Conservation (phyloP, 2,329 filamentous ascomycete species). For the Colletotrichum ledebouriae region DNA sequence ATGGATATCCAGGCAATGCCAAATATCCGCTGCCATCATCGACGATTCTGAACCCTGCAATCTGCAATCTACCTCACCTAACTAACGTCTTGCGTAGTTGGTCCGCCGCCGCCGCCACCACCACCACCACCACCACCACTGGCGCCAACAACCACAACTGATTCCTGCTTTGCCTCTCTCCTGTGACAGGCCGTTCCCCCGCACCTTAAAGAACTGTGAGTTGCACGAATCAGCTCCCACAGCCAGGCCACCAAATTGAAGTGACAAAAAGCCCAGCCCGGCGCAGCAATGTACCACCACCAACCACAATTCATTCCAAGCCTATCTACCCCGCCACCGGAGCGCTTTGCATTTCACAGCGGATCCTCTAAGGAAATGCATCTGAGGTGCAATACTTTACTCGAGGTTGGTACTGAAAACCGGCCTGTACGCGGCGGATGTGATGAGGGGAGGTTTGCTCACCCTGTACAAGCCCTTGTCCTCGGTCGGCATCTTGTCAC, state of each 20-base stretch:
- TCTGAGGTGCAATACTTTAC: slow-evolving; percentile 12
- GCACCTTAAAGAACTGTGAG: slow-evolving; percentile 22
- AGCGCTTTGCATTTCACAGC: slow-evolving; percentile 28
- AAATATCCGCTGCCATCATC: slow-evolving; percentile 13
- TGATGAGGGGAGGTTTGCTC: slow-evolving; percentile 10
- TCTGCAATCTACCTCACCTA: slow-evolving; percentile 2
- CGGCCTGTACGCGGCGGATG: not conserved
- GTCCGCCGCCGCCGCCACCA: slow-evolving; percentile 10
- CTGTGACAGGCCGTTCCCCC: slow-evolving; percentile 37
- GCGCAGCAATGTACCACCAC: slow-evolving; percentile 30
- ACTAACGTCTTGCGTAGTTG: slow-evolving; percentile 2
- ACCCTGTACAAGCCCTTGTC: not conserved
- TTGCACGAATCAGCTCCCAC: slow-evolving; percentile 34
- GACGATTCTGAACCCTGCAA: slow-evolving; percentile 24
- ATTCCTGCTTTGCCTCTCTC: slow-evolving; percentile 31
- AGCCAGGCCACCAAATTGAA: slow-evolving; percentile 6
- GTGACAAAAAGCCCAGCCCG: slow-evolving; percentile 29
- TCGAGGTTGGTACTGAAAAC: slow-evolving; percentile 10
- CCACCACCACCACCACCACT: slow-evolving; percentile 1
- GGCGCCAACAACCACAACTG: slow-evolving; percentile 14
- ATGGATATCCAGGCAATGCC: slow-evolving; percentile 9
- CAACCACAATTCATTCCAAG: slow-evolving; percentile 25
- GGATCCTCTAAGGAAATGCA: slow-evolving; percentile 27
- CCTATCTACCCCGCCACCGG: slow-evolving; percentile 34
- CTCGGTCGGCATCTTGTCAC: not conserved